Base-by-base conservation (phyloP, 129 eudicot species). In the Dittrichia graveolens region DNA sequence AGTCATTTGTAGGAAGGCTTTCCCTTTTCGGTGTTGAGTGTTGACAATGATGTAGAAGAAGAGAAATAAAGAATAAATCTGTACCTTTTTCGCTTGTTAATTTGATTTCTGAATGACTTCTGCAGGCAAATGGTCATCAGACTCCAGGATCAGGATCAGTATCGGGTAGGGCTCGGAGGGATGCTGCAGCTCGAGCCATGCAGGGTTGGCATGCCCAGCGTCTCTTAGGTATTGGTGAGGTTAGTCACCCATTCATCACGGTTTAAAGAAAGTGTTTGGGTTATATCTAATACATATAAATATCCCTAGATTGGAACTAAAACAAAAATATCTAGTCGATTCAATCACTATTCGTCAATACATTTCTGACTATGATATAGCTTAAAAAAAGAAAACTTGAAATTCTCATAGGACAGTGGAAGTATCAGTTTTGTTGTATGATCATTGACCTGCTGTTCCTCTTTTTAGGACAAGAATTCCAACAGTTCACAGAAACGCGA, bases 151-250 rank as follows among this genome's bases (percentile, higher is more conserved):
- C 97, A 49, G 94, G 94, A 63, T 85, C 96, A 24, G 94, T 91
- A 63, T 85, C 96, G 15, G 98, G 96, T 57, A 87, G 96, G 83
- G 98, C 91, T 48, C 78, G 96, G 46, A 89, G 98, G 81, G 98
- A 92, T 73, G 79, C 98, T 75, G 96, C 98, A 53, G 90, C 96
- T 82, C 98, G 98, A 69, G 96, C 98, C 60, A 92, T 89, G 96
- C 96, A 92, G 80, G 92, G 98, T 49, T 92, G 98, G 98, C 98
- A 92, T 72, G 83, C 75, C 57, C 97, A 89, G 55, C 90, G 98
- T 38, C 83, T 81, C 42, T 75, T 70, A 59, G 89, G 84, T 54
- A 71, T 67, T 63, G 92, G 92, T 59, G 98, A 92, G 90, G 96
- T 89, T 70, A 82, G 96, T 61, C 83, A 85, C 66, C 85, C 81